These are phyloP conservation scores for Trichoderma arundinaceum DNA, from an alignment of 2,329 filamentous ascomycete species.

Conservation along the genomic window DNA sequence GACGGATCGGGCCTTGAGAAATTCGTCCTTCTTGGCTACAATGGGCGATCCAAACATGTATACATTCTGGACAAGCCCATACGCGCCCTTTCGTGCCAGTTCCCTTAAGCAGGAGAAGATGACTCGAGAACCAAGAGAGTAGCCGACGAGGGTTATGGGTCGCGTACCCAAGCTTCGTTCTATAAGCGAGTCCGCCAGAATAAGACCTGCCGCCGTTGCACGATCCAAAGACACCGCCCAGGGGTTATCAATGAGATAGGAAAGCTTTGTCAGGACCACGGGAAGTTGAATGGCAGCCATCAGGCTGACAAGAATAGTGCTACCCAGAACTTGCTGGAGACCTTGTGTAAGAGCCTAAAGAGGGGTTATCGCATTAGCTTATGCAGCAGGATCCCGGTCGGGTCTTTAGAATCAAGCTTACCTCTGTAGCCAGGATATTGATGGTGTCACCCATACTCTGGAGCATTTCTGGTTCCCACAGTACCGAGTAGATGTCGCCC, in stretches of 20 bases:
- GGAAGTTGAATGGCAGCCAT: conserved; percentile 96
- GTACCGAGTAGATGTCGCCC: conserved; percentile 95
- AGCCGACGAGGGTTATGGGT: conserved; percentile 91
- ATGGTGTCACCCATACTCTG: conserved; percentile 98
- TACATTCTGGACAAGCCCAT: conserved; percentile 90
- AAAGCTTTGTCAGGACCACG: conserved; percentile 87
- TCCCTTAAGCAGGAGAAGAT: conserved; percentile 92
- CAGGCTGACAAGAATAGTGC: conserved; percentile 82
- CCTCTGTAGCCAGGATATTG: conserved; percentile 96
- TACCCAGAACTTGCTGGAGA: conserved; percentile 91
- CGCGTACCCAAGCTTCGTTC: conserved; percentile 89
- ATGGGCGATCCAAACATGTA: conserved; percentile 93
- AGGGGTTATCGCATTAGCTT: background rate
- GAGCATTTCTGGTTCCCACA: conserved; percentile 99
- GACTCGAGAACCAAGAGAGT: conserved; percentile 88
- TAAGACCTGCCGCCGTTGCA: conserved; percentile 85
- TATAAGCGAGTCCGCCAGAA: conserved; percentile 91
- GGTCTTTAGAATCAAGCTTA: conserved; percentile 52
- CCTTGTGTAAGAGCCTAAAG: conserved; percentile 87
- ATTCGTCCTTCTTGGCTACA: conserved; percentile 91
- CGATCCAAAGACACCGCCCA: conserved; percentile 97
- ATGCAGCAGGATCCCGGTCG: background rate
- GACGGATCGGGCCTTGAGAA: conserved; percentile 77
- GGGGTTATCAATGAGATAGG: conserved; percentile 96
- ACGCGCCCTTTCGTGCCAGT: conserved; percentile 80